Evolutionary conservation across 176 grass and related monocot species (phyloP).

Genomic region (Tillandsia fasciculata): DNA sequence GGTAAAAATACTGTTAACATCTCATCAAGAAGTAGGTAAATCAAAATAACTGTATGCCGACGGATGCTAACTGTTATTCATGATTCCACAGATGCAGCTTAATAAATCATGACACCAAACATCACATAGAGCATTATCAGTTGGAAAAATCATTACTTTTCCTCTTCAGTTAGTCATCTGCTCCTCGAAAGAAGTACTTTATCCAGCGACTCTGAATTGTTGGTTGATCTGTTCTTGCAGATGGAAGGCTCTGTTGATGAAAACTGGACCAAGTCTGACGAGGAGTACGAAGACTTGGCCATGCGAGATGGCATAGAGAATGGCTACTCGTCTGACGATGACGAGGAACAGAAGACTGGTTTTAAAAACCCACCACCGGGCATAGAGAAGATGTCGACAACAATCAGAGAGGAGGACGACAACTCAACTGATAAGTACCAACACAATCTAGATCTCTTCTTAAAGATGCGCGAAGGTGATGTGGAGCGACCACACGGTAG

Average conservation of each 20-base stretch:
- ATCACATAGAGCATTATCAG: neutral
- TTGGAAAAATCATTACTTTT: too few relatives aligned
- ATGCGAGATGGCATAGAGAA: conserved; percentile 52
- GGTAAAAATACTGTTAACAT: too few relatives aligned
- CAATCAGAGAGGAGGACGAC: neutral
- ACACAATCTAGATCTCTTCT: conserved; percentile 40
- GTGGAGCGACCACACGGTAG: conserved; percentile 5
- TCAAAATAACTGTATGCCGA: too few relatives aligned
- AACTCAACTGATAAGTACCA: conserved; percentile 10
- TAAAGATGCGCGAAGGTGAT: conserved; percentile 33
- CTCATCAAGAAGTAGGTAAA: too few relatives aligned
- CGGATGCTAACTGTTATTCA: too few relatives aligned
- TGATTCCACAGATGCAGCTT: neutral
- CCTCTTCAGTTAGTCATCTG: neutral
- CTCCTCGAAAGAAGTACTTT: neutral
- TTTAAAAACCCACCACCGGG: neutral
- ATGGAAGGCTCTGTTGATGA: conserved; percentile 93
- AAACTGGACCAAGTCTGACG: conserved; percentile 70
- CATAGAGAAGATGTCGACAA: conserved; percentile 1
- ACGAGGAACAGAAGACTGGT: conserved; percentile 7
- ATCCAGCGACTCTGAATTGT: neutral
- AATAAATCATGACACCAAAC: neutral
- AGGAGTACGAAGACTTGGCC: conserved; percentile 82
- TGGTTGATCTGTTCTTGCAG: conserved; percentile 21
- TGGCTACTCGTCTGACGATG: conserved; percentile 43